Percentiles rank a stretch among this genome's conserved stretches.
Conservation (phyloP, 2,329 filamentous ascomycete genomes). For the Penicillium capsulatum region DNA sequence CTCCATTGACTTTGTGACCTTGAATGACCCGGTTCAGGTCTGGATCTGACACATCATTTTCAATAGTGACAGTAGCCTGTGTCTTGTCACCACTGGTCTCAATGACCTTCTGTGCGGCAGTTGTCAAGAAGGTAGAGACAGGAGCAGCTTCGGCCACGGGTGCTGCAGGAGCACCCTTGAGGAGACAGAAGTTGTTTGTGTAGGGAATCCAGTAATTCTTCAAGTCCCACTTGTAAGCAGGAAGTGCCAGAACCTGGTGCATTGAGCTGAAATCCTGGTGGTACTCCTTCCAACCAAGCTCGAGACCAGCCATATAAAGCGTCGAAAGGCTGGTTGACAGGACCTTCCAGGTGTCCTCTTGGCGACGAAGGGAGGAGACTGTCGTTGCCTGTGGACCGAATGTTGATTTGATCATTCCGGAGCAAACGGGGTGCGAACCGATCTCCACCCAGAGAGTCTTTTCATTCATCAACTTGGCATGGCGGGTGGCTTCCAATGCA, state of each 20-base stretch:
- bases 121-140: slow-evolving; percentile 25
- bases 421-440: slow-evolving; percentile 48
- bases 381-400: slow-evolving; percentile 57
- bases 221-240: slow-evolving; percentile 39
- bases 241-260: slow-evolving; percentile 34
- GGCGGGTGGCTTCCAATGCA: slow-evolving; percentile 39
- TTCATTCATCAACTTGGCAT: slow-evolving; percentile 53
- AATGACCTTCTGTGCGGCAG: slow-evolving; percentile 31
- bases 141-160: slow-evolving; percentile 14
- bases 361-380: slow-evolving; percentile 40
- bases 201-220: slow-evolving; percentile 41
- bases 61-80: slow-evolving; percentile 30
- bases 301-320: slow-evolving; percentile 38
- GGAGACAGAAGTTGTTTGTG: slow-evolving; percentile 34
- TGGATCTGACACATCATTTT: slow-evolving; percentile 35
- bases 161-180: slow-evolving; percentile 30
- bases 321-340: slow-evolving; percentile 34
- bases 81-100: slow-evolving; percentile 25
- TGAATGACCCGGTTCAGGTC: slow-evolving; percentile 33
- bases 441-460: slow-evolving; percentile 69
- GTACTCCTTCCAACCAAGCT: slow-evolving; percentile 43
- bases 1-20: slow-evolving; percentile 38
- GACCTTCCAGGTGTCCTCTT: slow-evolving; percentile 44
- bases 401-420: slow-evolving; percentile 50
- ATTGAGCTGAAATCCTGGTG: slow-evolving; percentile 38